Evolutionary conservation across 1,139 yeast species (phyloP).

Genomic region (Candida neerlandica): DNA sequence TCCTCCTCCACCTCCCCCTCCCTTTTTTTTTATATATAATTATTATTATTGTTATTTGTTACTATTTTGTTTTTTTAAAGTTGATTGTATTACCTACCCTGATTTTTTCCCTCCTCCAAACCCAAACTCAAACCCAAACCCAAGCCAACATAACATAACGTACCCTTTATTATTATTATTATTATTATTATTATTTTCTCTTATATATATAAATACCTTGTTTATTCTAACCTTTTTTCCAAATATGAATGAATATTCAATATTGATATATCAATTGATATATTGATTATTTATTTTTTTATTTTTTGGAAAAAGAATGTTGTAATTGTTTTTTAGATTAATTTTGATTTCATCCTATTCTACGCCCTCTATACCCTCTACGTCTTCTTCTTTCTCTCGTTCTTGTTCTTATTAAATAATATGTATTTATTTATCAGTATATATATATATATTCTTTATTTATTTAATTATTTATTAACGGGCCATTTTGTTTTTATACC

Average conservation of each 20-base stretch:
- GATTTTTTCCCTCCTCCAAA: not conserved
- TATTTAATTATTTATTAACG: conserved; percentile 12
- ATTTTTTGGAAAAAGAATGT: too few relatives aligned
- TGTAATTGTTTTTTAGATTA: too few relatives aligned
- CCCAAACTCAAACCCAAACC: not conserved
- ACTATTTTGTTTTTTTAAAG: not conserved
- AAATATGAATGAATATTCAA: not conserved
- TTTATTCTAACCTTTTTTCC: not conserved
- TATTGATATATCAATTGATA: too few relatives aligned
- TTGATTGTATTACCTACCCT: conserved; percentile 1
- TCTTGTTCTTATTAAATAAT: not conserved
- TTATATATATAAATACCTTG: not conserved
- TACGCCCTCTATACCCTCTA: too few relatives aligned
- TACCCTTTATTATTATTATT: not conserved
- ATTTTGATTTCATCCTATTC: too few relatives aligned
- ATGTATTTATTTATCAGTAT: not conserved
- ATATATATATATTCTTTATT: not conserved
- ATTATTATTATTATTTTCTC: not conserved
- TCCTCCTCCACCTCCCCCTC: not conserved
- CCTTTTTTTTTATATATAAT: not conserved
- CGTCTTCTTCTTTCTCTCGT: too few relatives aligned
- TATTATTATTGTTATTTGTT: not conserved
- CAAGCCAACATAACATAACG: too few relatives aligned
- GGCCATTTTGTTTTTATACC: conserved; percentile 45
- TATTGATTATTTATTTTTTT: not conserved